These are phyloP conservation scores for Neurospora tetrasperma DNA, from an alignment of 495 filamentous ascomycete species.

Conservation along the genomic window DNA sequence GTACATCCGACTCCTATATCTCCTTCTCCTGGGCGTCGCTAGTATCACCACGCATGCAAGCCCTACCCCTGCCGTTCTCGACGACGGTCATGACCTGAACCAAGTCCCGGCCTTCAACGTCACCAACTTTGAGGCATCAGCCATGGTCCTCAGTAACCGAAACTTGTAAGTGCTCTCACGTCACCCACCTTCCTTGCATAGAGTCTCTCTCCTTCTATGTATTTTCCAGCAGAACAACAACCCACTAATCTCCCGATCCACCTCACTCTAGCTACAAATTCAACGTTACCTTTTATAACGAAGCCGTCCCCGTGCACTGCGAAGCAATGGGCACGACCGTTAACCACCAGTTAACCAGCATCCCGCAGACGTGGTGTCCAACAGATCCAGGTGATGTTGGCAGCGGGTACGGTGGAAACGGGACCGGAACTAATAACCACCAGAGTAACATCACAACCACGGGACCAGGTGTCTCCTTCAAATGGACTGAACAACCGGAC, in stretches of 20 bases:
- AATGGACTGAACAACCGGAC: slow-evolving; percentile 6
- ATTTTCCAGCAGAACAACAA: neutral
- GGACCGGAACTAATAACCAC: neutral
- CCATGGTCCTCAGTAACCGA: slow-evolving; percentile 15
- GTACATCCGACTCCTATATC: neutral
- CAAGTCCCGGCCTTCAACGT: slow-evolving; percentile 13
- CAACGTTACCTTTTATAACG: slow-evolving; percentile 9
- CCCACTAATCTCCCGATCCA: neutral
- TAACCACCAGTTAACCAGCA: slow-evolving; percentile 4
- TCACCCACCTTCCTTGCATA: neutral
- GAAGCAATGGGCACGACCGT: slow-evolving; percentile 14
- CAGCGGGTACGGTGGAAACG: neutral
- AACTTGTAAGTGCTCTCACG: slow-evolving; percentile 11
- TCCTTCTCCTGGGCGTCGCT: neutral
- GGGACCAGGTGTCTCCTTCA: slow-evolving; percentile 11
- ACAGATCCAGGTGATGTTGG: neutral
- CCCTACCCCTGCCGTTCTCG: neutral
- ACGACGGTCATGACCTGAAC: neutral
- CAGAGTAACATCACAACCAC: neutral
- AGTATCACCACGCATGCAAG: neutral
- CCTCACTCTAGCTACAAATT: slow-evolving; percentile 12
- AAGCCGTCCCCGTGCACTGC: slow-evolving; percentile 6
- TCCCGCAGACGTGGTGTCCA: slow-evolving; percentile 14
- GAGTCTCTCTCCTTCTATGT: neutral
- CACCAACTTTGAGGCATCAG: slow-evolving; percentile 13